A percentile compares a stretch with the other conserved stretches of the same genome.
Evolutionary conservation across 352 stramenopile genomes (phyloP).

Genomic region (Phytophthora uliginosa): DNA sequence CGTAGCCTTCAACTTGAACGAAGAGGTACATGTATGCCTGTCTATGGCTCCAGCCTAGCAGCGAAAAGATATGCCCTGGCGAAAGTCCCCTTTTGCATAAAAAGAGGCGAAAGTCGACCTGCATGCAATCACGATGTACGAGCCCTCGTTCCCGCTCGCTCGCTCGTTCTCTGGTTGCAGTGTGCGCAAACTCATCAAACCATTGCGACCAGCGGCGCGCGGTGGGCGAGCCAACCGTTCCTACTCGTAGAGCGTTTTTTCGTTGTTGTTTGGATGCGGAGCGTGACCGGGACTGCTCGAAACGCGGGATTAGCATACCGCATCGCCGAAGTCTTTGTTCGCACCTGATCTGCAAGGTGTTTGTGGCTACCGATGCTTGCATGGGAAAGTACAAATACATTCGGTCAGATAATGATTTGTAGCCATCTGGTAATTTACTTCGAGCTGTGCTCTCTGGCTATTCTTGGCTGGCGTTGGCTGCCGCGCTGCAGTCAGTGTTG

Average conservation of each 20-base stretch:
- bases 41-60: neutral
- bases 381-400: no score
- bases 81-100: neutral
- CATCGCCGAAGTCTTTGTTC: no score
- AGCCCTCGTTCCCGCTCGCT: neutral
- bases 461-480: no score
- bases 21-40: neutral
- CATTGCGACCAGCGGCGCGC: neutral
- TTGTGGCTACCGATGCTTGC: no score
- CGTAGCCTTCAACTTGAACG: neutral
- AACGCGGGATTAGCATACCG: slow-evolving; percentile 13
- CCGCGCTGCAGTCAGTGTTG: no score
- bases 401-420: no score
- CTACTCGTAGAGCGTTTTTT: neutral
- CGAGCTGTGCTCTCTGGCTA: no score
- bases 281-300: slow-evolving; percentile 12
- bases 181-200: neutral
- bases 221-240: neutral
- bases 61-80: neutral
- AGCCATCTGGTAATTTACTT: no score
- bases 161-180: neutral
- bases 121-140: neutral
- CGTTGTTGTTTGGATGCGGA: slow-evolving; percentile 10
- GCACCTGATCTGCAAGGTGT: no score
- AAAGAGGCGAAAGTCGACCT: neutral